A percentile compares a stretch with the other conserved stretches of the same genome.
Conservation (phyloP, 306 rosid species). For the Trichosanthes cucumerina region DNA sequence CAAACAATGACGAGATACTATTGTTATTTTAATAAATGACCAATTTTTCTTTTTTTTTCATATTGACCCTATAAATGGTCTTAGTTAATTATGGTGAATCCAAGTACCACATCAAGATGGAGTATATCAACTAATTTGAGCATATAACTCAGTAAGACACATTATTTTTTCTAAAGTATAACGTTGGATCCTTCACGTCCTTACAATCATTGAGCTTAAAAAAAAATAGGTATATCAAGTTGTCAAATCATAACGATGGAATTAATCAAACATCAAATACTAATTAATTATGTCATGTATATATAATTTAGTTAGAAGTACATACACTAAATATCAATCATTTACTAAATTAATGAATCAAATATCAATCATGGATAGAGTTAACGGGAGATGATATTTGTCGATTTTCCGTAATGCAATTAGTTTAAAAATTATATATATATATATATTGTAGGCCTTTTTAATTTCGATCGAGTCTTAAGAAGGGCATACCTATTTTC, state of each 20-base stretch:
- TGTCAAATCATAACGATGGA: neutral
- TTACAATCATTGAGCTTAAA: neutral
- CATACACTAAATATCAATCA: neutral
- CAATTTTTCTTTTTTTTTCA: neutral
- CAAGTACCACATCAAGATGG: too few species aligned
- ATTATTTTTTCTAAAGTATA: neutral
- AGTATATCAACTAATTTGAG: neutral
- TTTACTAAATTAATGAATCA: neutral
- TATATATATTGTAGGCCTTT: neutral
- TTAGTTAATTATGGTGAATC: neutral
- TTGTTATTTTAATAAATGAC: too few species aligned
- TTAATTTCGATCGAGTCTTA: neutral
- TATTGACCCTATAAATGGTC: too few species aligned
- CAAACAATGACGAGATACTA: neutral
- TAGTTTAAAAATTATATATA: neutral
- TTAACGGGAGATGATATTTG: neutral
- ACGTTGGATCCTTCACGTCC: neutral
- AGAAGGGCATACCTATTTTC: neutral
- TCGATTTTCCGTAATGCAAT: neutral
- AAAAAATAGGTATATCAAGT: neutral
- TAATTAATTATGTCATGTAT: neutral
- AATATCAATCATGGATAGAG: neutral
- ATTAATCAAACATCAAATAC: neutral
- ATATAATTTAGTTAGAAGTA: neutral
- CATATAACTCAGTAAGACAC: neutral